phyloP scores from a whole-genome alignment of 352 stramenopile genomes.

The Phytophthora hybrid region DNA sequence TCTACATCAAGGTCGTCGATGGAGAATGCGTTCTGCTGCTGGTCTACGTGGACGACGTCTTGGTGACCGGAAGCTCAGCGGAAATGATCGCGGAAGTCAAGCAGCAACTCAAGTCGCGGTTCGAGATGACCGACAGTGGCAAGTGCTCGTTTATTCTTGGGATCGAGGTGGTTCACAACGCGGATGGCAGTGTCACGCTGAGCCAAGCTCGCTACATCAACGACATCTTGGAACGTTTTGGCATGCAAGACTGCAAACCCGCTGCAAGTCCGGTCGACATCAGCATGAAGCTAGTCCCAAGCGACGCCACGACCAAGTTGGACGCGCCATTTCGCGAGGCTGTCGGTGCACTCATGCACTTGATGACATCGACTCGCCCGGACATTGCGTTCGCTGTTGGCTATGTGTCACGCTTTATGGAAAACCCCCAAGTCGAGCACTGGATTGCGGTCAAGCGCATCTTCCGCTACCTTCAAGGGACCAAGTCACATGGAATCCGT shows the following conservation, averaged over 20 bases:
- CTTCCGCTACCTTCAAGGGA: conserved; percentile 27
- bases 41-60: conserved; percentile 9
- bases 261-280: conserved; percentile 9
- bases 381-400: conserved; percentile 24
- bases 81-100: conserved; percentile 13
- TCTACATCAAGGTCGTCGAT: too few relatives aligned
- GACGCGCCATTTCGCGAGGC: conserved; percentile 20
- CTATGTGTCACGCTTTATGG: conserved; percentile 34
- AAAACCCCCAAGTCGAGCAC: conserved; percentile 28
- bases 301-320: conserved; percentile 14
- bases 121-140: conserved; percentile 33
- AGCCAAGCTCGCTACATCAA: conserved; percentile 7
- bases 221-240: conserved; percentile 19
- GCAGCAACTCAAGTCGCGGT: conserved; percentile 26
- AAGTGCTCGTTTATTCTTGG: conserved; percentile 24
- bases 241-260: conserved; percentile 14
- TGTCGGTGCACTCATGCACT: conserved; percentile 31
- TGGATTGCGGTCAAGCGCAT: conserved; percentile 25
- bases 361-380: conserved; percentile 30
- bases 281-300: conserved; percentile 6
- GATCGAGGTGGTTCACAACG: conserved; percentile 13
- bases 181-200: conserved; percentile 13
- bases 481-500: conserved; percentile 27
- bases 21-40: too few relatives aligned
- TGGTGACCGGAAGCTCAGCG: conserved; percentile 16